Evolutionary conservation across 148 eudicot species (phyloP).

Genomic region (Cornus suecica): DNA sequence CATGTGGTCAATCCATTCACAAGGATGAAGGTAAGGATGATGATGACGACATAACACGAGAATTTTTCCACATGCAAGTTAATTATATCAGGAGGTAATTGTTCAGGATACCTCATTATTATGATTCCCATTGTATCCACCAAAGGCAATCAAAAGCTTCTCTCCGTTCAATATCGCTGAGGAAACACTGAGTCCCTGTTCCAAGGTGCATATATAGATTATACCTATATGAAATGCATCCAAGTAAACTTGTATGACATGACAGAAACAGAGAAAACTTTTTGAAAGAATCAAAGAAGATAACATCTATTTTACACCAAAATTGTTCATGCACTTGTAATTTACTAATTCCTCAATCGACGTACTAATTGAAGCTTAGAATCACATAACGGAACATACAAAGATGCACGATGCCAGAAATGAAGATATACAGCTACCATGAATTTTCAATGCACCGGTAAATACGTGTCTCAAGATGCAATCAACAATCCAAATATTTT

Average conservation of each 20-base stretch:
- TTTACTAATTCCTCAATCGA: background rate
- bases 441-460: background rate
- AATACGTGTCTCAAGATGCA: background rate
- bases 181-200: constrained; percentile 85
- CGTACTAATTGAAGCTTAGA: background rate
- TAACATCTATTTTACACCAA: background rate
- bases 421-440: background rate
- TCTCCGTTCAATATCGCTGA: constrained; percentile 57
- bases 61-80: background rate
- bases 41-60: too few species aligned
- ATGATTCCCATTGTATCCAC: constrained; percentile 95
- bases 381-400: background rate
- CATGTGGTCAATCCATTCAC: too few species aligned
- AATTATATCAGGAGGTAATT: background rate
- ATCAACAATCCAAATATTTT: background rate
- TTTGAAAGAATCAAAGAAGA: background rate
- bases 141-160: constrained; percentile 73
- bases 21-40: too few species aligned
- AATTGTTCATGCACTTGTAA: background rate
- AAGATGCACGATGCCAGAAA: background rate
- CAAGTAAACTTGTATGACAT: background rate
- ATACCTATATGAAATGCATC: background rate
- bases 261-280: background rate
- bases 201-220: constrained; percentile 1
- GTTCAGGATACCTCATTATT: constrained; percentile 72